Percentiles rank a stretch among this genome's conserved stretches.
phyloP scores from a whole-genome alignment of 2,329 filamentous ascomycete species.

The Ophiostoma sp. region DNA sequence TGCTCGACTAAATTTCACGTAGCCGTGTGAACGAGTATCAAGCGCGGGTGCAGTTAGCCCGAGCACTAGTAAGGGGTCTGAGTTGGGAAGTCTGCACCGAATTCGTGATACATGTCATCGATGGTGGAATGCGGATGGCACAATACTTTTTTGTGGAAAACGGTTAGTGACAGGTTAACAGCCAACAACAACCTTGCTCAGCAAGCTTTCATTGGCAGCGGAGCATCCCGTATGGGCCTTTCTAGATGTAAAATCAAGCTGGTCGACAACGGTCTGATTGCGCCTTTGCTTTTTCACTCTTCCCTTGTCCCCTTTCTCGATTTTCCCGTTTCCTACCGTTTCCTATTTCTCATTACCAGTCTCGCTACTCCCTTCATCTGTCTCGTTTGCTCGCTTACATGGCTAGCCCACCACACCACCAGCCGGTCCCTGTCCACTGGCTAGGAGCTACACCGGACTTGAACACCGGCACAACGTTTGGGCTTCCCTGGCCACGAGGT shows the following conservation, averaged over 20 bases:
- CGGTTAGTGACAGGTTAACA: too few relatives aligned
- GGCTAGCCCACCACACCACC: not conserved
- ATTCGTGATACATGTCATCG: not conserved
- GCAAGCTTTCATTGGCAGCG: slow-evolving; percentile 1
- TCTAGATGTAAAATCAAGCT: not conserved
- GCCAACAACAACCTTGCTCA: too few relatives aligned
- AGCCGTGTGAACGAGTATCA: not conserved
- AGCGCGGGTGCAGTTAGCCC: not conserved
- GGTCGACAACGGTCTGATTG: not conserved
- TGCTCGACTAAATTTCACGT: too few relatives aligned
- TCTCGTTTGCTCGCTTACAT: not conserved
- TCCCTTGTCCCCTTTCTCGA: too few relatives aligned
- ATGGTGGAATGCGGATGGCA: not conserved
- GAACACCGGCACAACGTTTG: not conserved
- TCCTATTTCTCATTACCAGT: not conserved
- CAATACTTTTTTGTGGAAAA: too few relatives aligned
- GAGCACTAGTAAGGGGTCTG: not conserved
- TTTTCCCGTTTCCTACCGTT: not conserved
- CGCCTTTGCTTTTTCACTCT: not conserved
- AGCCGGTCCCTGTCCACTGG: not conserved
- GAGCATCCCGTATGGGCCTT: not conserved
- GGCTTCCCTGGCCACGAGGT: not conserved
- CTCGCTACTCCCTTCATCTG: not conserved
- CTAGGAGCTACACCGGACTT: not conserved
- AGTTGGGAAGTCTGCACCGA: not conserved